Conservation (phyloP, 2,329 filamentous ascomycete species). For the Aspergillus chevalieri region DNA sequence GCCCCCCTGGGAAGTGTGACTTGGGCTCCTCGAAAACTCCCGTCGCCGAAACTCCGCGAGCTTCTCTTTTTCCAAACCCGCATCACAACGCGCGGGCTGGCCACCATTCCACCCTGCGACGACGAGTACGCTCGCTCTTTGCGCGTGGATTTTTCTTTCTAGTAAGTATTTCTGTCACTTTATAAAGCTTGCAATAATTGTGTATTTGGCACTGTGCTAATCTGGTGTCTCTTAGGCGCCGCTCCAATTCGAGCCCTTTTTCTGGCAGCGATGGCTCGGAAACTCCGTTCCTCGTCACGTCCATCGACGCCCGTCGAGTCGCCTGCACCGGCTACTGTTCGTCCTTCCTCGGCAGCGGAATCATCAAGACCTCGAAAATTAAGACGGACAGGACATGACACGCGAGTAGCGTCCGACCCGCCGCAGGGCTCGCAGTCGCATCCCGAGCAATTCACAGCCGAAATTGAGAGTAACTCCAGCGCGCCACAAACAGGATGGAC, state of each 20-base stretch:
- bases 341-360: constrained; percentile 19
- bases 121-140: constrained; percentile 24
- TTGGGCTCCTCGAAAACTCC: constrained; percentile 23
- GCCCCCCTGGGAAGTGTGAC: constrained; percentile 20
- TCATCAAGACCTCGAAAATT: constrained; percentile 26
- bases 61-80: constrained; percentile 22
- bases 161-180: constrained; percentile 15
- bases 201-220: constrained; percentile 17
- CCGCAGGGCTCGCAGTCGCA: constrained; percentile 15
- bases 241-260: constrained; percentile 13
- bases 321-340: constrained; percentile 12
- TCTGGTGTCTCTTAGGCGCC: constrained; percentile 10
- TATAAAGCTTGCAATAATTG: background rate
- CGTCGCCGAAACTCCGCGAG: constrained; percentile 20
- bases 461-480: constrained; percentile 4
- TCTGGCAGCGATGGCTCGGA: constrained; percentile 27
- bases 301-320: constrained; percentile 25
- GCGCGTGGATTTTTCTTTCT: constrained; percentile 15
- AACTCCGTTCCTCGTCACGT: constrained; percentile 29
- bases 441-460: constrained; percentile 7
- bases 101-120: constrained; percentile 26
- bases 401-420: constrained; percentile 20
- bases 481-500: constrained; percentile 38
- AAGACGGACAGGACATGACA: constrained; percentile 24
- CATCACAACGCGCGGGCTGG: constrained; percentile 25